Conservation (phyloP, 2,329 filamentous ascomycete genomes). For the Paraconiothyrium sp. region DNA sequence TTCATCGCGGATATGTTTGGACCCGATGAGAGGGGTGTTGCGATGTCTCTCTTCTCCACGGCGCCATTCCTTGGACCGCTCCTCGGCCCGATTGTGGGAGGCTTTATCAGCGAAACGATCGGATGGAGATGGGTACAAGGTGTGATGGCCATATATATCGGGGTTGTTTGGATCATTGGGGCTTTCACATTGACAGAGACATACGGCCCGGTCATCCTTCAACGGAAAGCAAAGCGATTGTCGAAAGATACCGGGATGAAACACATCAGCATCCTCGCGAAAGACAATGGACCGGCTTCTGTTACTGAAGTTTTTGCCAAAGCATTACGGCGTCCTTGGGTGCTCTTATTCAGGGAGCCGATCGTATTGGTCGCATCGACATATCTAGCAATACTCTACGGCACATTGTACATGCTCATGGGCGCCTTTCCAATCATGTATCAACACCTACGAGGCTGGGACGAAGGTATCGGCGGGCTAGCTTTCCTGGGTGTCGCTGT, state of each 20-base stretch:
- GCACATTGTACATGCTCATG: slow-evolving; percentile 49
- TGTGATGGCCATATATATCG: slow-evolving; percentile 65
- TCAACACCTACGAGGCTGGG: slow-evolving; percentile 62
- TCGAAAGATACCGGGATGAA: slow-evolving; percentile 67
- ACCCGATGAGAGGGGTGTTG: slow-evolving; percentile 53
- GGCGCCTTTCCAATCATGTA: slow-evolving; percentile 66
- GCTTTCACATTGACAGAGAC: slow-evolving; percentile 72
- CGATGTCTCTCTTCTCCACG: slow-evolving; percentile 54
- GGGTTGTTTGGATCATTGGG: slow-evolving; percentile 58
- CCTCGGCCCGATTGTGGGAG: slow-evolving; percentile 55
- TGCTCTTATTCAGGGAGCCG: slow-evolving; percentile 66
- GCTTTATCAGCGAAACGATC: slow-evolving; percentile 23
- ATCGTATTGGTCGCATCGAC: slow-evolving; percentile 48
- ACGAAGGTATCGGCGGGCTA: slow-evolving; percentile 65
- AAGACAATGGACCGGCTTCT: background rate
- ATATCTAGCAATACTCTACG: slow-evolving; percentile 28
- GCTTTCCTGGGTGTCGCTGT: slow-evolving; percentile 69
- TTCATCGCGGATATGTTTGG: slow-evolving; percentile 41
- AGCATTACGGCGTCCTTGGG: slow-evolving; percentile 53
- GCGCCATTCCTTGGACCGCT: slow-evolving; percentile 60
- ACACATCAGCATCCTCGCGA: slow-evolving; percentile 54
- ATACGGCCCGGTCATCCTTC: slow-evolving; percentile 66
- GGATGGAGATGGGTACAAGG: slow-evolving; percentile 40
- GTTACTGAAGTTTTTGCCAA: slow-evolving; percentile 37
- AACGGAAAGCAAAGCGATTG: slow-evolving; percentile 67